Base-by-base conservation (phyloP, 1,284 basidiomycete genomes). In the Trichosporon faecale region DNA sequence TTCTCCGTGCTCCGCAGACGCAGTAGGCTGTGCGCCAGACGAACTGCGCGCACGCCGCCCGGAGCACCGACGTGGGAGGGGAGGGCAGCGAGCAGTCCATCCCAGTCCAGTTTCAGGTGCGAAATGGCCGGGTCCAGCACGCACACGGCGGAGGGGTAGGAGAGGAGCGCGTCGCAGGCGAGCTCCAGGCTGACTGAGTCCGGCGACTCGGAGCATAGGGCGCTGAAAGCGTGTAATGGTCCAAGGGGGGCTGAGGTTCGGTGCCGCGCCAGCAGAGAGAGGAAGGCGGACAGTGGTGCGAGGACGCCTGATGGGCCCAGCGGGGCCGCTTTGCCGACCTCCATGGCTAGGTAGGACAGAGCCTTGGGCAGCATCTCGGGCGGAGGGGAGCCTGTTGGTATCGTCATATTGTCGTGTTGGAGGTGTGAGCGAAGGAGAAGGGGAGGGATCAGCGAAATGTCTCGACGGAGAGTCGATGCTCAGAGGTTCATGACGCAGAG, bases 21-120 rank as follows among this genome's bases (percentile, higher is more conserved):
- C 3, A 69, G 64, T n/a, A 74, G 64, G 21, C 64, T 67, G 25
- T 72, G 71, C 3, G 72, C 46, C 4, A 74, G 70, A 16, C 69
- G 70, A 8, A 66, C 6, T 16, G 63, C 49, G 21, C 57, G 57
- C 29, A 61, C 57, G 29, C 57, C 57, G 2, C 27, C 27, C 18
- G 27, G 57, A 8, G 57, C 3, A 33, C 60, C 11, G 27, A 61
- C 27, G 27, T 29, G 57, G 1, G 18, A 8, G 1, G 57, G 57
- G 16, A 61, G 57, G 3, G 57, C 57, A 23, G 27, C 5, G 5
- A 61, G 57, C 16, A 61, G 57, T 4, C 57, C 27, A 18, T 61
- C 29, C 27, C 27, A 61, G 29, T 61, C 57, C 5, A 61, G 14
- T 2, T 29, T 31, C 57, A 61, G 57, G 57, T 33, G 57, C 57